phyloP scores from a whole-genome alignment of 1,139 yeast genomes.

The Eremothecium gossypii region DNA sequence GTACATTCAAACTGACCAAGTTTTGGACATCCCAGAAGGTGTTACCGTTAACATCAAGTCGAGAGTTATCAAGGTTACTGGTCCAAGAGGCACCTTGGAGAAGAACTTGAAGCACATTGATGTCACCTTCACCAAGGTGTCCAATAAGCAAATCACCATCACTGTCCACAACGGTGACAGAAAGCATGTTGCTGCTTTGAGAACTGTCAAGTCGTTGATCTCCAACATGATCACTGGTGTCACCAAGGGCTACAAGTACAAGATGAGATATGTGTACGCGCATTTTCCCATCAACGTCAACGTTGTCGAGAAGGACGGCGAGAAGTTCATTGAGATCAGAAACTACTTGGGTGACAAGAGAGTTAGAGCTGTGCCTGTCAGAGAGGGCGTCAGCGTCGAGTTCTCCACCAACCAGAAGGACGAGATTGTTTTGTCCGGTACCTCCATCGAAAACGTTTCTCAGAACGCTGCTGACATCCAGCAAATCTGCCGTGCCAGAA shows the following conservation, averaged over 20 bases:
- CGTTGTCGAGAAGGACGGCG: constrained; percentile 67
- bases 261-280: constrained; percentile 99
- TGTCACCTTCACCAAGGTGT: constrained; percentile 79
- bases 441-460: constrained; percentile 96
- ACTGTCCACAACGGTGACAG: constrained; percentile 98
- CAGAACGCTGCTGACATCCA: constrained; percentile 98
- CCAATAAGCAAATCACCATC: constrained; percentile 68
- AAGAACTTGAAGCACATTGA: constrained; percentile 93
- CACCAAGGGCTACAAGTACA: constrained; percentile 98
- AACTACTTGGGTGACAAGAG: constrained; percentile 98
- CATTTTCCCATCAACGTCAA: constrained; percentile 99
- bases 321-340: constrained; percentile 85
- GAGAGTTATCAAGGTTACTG: constrained; percentile 82
- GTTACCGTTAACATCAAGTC: constrained; percentile 88
- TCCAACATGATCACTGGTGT: constrained; percentile 97
- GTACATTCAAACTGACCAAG: constrained; percentile 92
- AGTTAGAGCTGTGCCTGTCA: constrained; percentile 76
- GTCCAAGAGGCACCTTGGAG: constrained; percentile 95
- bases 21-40: constrained; percentile 87
- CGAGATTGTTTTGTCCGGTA: constrained; percentile 86
- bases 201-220: constrained; percentile 95
- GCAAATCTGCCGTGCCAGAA: constrained; percentile 98
- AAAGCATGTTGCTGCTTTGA: constrained; percentile 99
- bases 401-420: constrained; percentile 83
- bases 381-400: constrained; percentile 83